Evolutionary conservation across 2,329 filamentous ascomycete genomes (phyloP), one percentile per base, ranked within the genome.

Genomic region (Ophiostoma tasmaniense): DNA sequence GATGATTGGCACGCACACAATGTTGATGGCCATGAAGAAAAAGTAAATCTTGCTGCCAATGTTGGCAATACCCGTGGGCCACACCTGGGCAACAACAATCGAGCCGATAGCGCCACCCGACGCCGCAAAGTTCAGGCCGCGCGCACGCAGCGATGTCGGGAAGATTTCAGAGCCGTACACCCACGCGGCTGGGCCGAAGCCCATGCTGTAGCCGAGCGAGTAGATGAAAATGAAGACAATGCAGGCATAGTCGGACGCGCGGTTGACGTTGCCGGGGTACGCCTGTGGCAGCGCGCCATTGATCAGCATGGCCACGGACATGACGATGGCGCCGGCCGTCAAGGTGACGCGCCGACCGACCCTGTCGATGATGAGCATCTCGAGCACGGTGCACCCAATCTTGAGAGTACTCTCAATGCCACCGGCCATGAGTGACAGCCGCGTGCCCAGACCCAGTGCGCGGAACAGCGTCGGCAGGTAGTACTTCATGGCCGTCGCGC

Each of bases 111-210:
- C 80, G 28, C 83, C 83, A 0, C 80, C 83, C 0, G 83, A 83
- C 0, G 85, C 83, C 0, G 84, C 80, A 52, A 87, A 80, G 74
- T 84, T 87, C 67, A 87, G 79, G 2, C 84, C 85, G 0, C 82
- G 80, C 2, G 85, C 84, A 13, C 85, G 82, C n/a, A 85, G 79
- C 5, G 83, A 78, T 0, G 84, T 86, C 2, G 84, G 84, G 73
- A 87, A 87, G 71, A 87, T 87, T 80, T 87, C 85, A 0, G 84
- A 81, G n/a, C 83, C 83, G 71, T 87, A 87, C 0, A 87, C 83
- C 85, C 85, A 87, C 0, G 84, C 80, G 0, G 83, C 81, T 0
- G 85, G 83, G 0, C 85, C 85, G 61, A 87, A 85, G 0, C 85
- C 83, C 71, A 87, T 78, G 66, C 82, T 85, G 73, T 85, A 87